Percentiles rank a stretch among this genome's conserved stretches.
Evolutionary conservation across 2,329 filamentous ascomycete genomes (phyloP).

Genomic region (Epichloe coenophiala): DNA sequence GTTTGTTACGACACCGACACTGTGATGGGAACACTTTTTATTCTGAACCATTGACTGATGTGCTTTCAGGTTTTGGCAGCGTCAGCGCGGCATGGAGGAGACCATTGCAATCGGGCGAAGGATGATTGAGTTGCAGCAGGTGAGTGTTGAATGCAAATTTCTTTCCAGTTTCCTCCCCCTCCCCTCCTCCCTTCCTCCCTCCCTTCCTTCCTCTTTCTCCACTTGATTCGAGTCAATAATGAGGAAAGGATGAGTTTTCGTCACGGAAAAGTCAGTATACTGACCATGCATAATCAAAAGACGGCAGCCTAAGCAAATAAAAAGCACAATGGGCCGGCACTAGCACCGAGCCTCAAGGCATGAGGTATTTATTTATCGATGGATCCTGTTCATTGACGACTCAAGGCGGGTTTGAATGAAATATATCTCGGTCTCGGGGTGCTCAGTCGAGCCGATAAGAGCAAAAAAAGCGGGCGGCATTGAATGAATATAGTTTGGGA

Average conservation of each 20-base stretch:
- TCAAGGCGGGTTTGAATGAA: no score
- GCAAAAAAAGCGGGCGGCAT: no score
- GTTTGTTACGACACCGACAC: slow-evolving; percentile 8
- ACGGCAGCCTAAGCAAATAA: neutral
- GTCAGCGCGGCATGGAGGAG: slow-evolving; percentile 44
- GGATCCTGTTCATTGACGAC: no score
- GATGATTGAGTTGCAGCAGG: slow-evolving; percentile 37
- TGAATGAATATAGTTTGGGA: no score
- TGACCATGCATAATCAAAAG: neutral
- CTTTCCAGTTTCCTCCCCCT: neutral
- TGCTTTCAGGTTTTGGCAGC: slow-evolving; percentile 42
- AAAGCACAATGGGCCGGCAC: neutral
- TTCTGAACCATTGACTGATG: neutral
- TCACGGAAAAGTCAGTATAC: neutral
- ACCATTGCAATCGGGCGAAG: slow-evolving; percentile 42
- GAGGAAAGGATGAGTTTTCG: neutral
- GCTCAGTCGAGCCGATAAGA: no score
- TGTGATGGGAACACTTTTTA: neutral
- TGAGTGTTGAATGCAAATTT: slow-evolving; percentile 5
- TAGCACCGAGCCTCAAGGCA: neutral
- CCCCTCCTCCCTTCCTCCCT: no score
- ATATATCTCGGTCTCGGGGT: no score
- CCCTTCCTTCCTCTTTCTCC: no score
- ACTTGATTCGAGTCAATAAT: no score
- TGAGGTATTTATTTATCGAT: neutral